Base-by-base conservation (phyloP, 2,329 filamentous ascomycete species). In the Alternaria sp. region DNA sequence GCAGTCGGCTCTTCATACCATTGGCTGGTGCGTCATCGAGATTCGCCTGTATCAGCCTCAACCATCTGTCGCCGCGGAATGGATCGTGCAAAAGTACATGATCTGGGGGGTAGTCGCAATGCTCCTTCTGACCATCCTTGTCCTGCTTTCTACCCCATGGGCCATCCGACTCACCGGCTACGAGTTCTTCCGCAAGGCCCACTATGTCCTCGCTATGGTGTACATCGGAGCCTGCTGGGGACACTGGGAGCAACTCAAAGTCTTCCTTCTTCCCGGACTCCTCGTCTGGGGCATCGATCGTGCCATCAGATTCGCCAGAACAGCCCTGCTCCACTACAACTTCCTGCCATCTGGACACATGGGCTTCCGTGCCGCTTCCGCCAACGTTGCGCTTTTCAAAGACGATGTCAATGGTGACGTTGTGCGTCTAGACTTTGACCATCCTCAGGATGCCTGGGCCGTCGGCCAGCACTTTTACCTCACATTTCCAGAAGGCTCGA, bases 191-290 rank as follows among this genome's bases (percentile, higher is more conserved):
- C 84, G 89, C 60, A 92, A 91, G 72, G 79, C 85, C 0, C 90
- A 93, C 72, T 91, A 91, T 66, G 80, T 92, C 11, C 80, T 92
- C 2, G 90, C 90, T 10, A 86, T 90, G 79, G 74, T 92, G 4
- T 93, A 91, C 74, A 85, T 93, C 11, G 90, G 88, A 4, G 89
- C 89, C 3, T 89, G 89, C 75, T 92, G 89, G 84, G 90, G 84
- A 1, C 90, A 93, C 71, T 93, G 90, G 90, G 74, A 81, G 50
- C 80, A 87, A 50, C 80, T 93, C 11, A 68, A 72, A 45, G 69
- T 71, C 14, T 73, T 72, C 53, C 67, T 73, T 24, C 51, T 73
- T 1, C 71, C 90, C 0, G 85, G 85, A 0, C 76, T 93, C 5
- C 78, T 85, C 1, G 81, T 92, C 14, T 89, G 89, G 82, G 81